Evolutionary conservation across 345 rosid species (phyloP).

Genomic region (Clausena lansium): DNA sequence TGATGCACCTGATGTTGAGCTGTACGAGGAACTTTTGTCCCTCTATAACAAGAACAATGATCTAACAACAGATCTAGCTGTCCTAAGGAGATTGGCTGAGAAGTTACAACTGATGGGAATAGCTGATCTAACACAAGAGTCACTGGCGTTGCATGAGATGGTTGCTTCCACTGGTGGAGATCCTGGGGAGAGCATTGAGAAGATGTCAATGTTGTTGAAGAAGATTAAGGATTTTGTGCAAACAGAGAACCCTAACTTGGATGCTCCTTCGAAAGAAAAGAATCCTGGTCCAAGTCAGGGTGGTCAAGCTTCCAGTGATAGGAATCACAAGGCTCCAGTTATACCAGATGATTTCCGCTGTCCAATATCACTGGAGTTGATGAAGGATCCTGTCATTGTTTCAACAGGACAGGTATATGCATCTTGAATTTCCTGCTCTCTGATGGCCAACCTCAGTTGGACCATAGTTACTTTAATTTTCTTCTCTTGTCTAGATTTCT

Average conservation of each 20-base stretch:
- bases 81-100: conserved; percentile 59
- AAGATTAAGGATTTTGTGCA: conserved; percentile 87
- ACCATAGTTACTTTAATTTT: background rate
- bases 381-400: conserved; percentile 98
- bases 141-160: conserved; percentile 88
- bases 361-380: conserved; percentile 92
- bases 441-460: background rate
- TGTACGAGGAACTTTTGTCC: conserved; percentile 60
- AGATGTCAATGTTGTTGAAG: conserved; percentile 76
- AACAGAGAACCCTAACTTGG: conserved; percentile 62
- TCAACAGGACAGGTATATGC: conserved; percentile 87
- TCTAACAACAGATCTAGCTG: conserved; percentile 44
- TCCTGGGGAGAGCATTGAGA: conserved; percentile 76
- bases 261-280: conserved; percentile 39
- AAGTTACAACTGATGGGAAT: conserved; percentile 74
- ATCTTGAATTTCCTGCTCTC: conserved; percentile 17
- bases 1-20: conserved; percentile 56
- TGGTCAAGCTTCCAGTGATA: conserved; percentile 59
- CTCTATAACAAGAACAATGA: conserved; percentile 55
- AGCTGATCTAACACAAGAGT: conserved; percentile 79
- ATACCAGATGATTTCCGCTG: conserved; percentile 97
- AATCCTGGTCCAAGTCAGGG: conserved; percentile 39
- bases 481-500: background rate
- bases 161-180: conserved; percentile 68
- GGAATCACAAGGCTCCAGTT: conserved; percentile 59